These are phyloP conservation scores for Plasmodium berghei DNA, from an alignment of 169 alveolate species.

Conservation along the genomic window DNA sequence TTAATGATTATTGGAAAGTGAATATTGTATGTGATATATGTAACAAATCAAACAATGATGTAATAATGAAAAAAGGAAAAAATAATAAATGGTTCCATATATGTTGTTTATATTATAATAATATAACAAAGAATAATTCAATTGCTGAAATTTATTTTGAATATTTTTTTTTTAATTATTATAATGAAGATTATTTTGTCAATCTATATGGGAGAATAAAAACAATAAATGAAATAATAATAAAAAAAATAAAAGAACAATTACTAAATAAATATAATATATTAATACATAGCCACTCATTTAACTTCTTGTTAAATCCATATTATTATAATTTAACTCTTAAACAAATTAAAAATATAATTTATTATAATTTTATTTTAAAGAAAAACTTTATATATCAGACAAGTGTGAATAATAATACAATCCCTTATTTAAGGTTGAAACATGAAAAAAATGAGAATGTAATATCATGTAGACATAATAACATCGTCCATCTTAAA, in stretches of 20 bases:
- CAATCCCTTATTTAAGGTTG: background rate
- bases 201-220: constrained; percentile 27
- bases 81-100: constrained; percentile 34
- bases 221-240: constrained; percentile 15
- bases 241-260: constrained; percentile 25
- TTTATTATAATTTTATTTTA: constrained; percentile 23
- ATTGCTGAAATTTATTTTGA: constrained; percentile 27
- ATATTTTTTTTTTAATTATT: constrained; percentile 29
- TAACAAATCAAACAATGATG: constrained; percentile 6
- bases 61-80: constrained; percentile 24
- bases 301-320: constrained; percentile 45
- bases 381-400: constrained; percentile 11
- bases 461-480: background rate
- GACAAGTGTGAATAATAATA: background rate
- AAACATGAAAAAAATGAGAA: background rate
- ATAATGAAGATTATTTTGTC: constrained; percentile 44
- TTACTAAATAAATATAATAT: constrained; percentile 14
- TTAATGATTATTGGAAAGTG: background rate
- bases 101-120: constrained; percentile 50
- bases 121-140: constrained; percentile 20
- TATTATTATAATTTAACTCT: constrained; percentile 49
- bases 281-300: constrained; percentile 18
- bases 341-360: constrained; percentile 33
- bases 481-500: background rate
- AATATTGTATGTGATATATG: constrained; percentile 21